Evolutionary conservation across 2,329 filamentous ascomycete species (phyloP).

Genomic region (Gnomoniopsis sp.): DNA sequence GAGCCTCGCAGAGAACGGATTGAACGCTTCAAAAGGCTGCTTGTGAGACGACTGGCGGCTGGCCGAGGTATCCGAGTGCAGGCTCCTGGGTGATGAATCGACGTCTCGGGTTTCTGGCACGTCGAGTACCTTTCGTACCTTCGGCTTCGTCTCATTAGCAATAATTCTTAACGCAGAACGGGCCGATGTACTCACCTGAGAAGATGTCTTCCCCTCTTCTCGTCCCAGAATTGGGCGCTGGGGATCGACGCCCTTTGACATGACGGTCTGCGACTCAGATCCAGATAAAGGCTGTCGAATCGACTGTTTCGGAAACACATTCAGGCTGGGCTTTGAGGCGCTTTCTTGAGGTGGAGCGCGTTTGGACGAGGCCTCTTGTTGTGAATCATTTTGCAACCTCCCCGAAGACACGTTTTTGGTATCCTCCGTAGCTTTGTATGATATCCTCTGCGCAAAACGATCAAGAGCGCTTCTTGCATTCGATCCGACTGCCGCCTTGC

Average conservation of each 20-base stretch:
- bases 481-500: neutral
- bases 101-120: neutral
- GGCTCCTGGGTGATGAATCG: neutral
- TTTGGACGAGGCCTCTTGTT: no score
- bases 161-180: no score
- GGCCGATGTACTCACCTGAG: neutral
- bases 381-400: no score
- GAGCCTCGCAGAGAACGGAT: neutral
- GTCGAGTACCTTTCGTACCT: neutral
- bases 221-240: neutral
- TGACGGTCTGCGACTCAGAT: neutral
- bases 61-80: neutral
- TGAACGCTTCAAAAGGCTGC: neutral
- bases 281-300: neutral
- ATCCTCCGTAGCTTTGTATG: no score
- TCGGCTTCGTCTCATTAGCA: neutral
- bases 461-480: neutral
- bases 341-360: no score
- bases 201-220: neutral
- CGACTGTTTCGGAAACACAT: neutral
- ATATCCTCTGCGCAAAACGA: no score
- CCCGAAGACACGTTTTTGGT: no score
- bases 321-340: no score
- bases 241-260: neutral
- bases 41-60: neutral